Evolutionary conservation across 768 basidiomycete species (phyloP), one percentile per base, ranked within the genome.

Genomic region (Porphyrellus cyaneotinctus): DNA sequence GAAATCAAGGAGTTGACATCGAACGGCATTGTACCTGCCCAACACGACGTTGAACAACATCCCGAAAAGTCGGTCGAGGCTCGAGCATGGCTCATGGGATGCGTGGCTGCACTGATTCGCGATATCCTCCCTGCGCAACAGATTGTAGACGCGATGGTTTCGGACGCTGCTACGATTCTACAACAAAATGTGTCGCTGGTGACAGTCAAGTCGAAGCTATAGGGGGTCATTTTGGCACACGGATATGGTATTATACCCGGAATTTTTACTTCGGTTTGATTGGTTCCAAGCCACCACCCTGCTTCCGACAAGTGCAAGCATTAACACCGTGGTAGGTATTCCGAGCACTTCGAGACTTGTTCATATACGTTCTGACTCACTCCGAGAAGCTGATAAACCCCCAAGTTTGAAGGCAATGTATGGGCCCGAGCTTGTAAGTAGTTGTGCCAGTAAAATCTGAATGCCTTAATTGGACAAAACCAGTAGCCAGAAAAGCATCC

Each of bases 1-100:
- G 91, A 95, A 76, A 95, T 95, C 65, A 83, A 84, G 70, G 81
- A 85, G 56, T 78, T 95, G 49, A 91, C 90, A 0, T 77, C 81
- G 9, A 79, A 88, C 73, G 94, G 94, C 18, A 79, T 91, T 58
- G 70, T 97, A 53, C 94, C 94, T 23, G 75, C 79, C 53, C 73
- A 82, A 24, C 72, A 79, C 4, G 91, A 95, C 53, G 62, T 93
- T 32, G 76, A 87, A 70, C 79, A 82, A 65, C 87, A 91, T 64
- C 91, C 93, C 5, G 91, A 93, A 65, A 91, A 85, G 66, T 85
- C 81, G 6, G 52, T 87, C 6, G 71, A 81, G 58, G 80, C 78
- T 24, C 74, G 84, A 22, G 70, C 84, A 22, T 95, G 87, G 85
- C 76, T 95, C 43, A 90, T 95, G 75, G 95, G 94, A 45, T 81